These are phyloP conservation scores for Elongisporangium prolatum DNA, from an alignment of 352 stramenopile genomes.

Conservation along the genomic window DNA sequence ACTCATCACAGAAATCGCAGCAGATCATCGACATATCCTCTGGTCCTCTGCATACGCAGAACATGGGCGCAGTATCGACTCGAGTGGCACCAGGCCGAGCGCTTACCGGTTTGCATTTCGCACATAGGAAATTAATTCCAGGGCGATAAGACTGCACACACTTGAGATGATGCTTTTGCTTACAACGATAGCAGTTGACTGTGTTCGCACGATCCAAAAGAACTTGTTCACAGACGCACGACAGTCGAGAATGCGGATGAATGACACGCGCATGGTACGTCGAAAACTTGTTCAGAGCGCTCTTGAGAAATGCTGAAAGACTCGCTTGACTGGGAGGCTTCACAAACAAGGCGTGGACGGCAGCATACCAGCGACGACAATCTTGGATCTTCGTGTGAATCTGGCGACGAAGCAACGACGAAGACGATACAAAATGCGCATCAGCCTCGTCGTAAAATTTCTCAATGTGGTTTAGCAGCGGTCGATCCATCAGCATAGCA, in stretches of 20 bases:
- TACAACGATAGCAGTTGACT: constrained; percentile 45
- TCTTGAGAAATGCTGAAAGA: constrained; percentile 41
- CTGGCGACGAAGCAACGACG: constrained; percentile 59
- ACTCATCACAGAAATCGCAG: constrained; percentile 86
- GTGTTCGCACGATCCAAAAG: constrained; percentile 43
- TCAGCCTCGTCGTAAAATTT: constrained; percentile 52
- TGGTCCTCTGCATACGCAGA: constrained; percentile 62
- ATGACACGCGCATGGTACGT: constrained; percentile 7
- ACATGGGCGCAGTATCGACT: constrained; percentile 21
- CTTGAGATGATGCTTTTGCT: constrained; percentile 46
- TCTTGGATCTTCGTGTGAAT: constrained; percentile 60
- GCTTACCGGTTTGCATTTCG: constrained; percentile 9
- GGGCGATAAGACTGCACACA: constrained; percentile 33
- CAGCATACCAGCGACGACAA: constrained; percentile 54
- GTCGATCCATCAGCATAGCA: constrained; percentile 17
- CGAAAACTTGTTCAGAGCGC: constrained; percentile 28
- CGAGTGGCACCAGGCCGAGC: background rate
- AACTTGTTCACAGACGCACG: constrained; percentile 74
- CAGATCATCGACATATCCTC: constrained; percentile 82
- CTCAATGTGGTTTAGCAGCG: constrained; percentile 42
- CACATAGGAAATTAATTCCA: constrained; percentile 12
- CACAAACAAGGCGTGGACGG: constrained; percentile 53
- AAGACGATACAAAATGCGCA: constrained; percentile 45
- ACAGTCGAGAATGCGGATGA: constrained; percentile 24
- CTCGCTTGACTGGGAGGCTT: constrained; percentile 25